Evolutionary conservation across 441 rosid species (phyloP).

Genomic region (Bocquillonia castaneifolia): DNA sequence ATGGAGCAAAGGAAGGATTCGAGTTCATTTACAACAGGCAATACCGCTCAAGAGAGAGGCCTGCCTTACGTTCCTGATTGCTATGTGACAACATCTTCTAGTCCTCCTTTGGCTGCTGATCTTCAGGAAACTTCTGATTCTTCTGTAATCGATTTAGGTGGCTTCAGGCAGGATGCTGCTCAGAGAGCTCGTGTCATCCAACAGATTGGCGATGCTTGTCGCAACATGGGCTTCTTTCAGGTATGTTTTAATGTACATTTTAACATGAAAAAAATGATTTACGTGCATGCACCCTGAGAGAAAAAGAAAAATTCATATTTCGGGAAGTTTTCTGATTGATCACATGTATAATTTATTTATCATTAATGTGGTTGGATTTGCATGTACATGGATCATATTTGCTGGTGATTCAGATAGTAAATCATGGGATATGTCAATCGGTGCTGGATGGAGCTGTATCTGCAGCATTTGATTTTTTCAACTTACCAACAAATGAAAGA

Average conservation of each 20-base stretch:
- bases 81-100: conserved; percentile 29
- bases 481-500: conserved; percentile 43
- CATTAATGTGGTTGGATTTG: too few species aligned
- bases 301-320: too few species aligned
- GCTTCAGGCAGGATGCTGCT: conserved; percentile 25
- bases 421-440: conserved; percentile 50
- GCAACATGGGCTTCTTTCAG: conserved; percentile 49
- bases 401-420: conserved; percentile 41
- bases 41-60: conserved; percentile 44
- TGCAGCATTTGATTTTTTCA: conserved; percentile 40
- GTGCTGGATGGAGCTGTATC: conserved; percentile 45
- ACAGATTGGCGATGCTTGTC: conserved; percentile 43
- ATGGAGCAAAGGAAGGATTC: conserved; percentile 30
- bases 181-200: conserved; percentile 33
- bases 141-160: conserved; percentile 46
- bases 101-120: conserved; percentile 26
- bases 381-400: too few species aligned
- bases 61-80: conserved; percentile 37
- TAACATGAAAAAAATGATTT: too few species aligned
- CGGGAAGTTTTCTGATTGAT: not conserved
- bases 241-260: conserved; percentile 27
- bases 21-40: conserved; percentile 32
- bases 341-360: not conserved
- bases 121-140: conserved; percentile 13
- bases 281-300: too few species aligned